phyloP scores from a whole-genome alignment of 768 basidiomycete species.

The Dendrothele bispora region DNA sequence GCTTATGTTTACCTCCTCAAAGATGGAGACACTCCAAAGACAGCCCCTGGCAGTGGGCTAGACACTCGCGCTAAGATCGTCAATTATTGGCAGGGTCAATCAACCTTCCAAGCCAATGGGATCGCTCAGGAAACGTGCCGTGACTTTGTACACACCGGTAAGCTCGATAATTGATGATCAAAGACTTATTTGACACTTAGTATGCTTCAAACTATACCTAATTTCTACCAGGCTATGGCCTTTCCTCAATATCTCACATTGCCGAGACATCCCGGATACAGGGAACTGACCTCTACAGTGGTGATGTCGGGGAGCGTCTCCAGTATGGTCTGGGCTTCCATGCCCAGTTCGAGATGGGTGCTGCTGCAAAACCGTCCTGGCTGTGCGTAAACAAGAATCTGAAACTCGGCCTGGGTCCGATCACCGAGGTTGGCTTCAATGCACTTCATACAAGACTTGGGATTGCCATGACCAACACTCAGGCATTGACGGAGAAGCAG shows the following conservation, averaged over 20 bases:
- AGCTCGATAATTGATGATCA: neutral
- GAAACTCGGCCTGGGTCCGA: slow-evolving; percentile 6
- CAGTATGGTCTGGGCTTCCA: slow-evolving; percentile 7
- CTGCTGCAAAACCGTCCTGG: slow-evolving; percentile 2
- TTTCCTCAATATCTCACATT: slow-evolving; percentile 5
- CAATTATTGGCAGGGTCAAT: slow-evolving; percentile 6
- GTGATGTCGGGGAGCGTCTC: slow-evolving; percentile 7
- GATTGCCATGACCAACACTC: slow-evolving; percentile 6
- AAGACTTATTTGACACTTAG: too few relatives aligned
- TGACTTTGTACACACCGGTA: slow-evolving; percentile 9
- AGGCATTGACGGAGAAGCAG: slow-evolving; percentile 1
- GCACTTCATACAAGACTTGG: slow-evolving; percentile 6
- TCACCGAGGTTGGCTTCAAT: slow-evolving; percentile 9
- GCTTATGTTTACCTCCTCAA: slow-evolving; percentile 6
- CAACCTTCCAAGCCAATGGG: slow-evolving; percentile 5
- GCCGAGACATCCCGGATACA: slow-evolving; percentile 9
- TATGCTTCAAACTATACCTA: neutral
- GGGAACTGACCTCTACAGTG: slow-evolving; percentile 6
- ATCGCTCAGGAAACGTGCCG: slow-evolving; percentile 10
- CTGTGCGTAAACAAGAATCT: slow-evolving; percentile 3
- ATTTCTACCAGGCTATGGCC: slow-evolving; percentile 5
- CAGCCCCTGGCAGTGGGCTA: slow-evolving; percentile 3
- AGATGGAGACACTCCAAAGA: slow-evolving; percentile 5
- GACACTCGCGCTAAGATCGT: neutral
- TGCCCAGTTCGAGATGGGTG: slow-evolving; percentile 1